These are phyloP conservation scores for Eragrostis nindensis DNA, from an alignment of 176 grass and related monocot species.

Conservation along the genomic window DNA sequence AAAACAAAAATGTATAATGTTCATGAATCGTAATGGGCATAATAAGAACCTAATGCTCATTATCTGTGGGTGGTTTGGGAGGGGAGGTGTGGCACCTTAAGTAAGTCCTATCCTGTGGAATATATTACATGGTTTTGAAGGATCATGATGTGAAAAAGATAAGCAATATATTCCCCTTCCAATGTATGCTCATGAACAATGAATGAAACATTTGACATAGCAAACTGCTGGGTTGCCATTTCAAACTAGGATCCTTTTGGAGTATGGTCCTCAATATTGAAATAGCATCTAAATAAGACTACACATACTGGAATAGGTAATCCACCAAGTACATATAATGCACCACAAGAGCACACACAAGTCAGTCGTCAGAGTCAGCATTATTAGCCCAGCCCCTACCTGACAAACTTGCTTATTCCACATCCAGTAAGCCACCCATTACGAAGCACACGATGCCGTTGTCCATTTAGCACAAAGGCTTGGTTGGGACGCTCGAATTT, in stretches of 20 bases:
- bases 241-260: background rate
- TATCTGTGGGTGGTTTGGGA: background rate
- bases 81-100: background rate
- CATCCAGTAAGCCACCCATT: background rate
- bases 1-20: background rate
- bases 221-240: background rate
- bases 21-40: background rate
- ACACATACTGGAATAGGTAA: constrained; percentile 13
- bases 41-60: background rate
- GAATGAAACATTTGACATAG: background rate
- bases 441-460: background rate
- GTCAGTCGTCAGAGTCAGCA: background rate
- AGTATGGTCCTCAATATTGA: background rate
- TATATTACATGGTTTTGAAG: background rate
- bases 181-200: constrained; percentile 5
- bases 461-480: constrained; percentile 7
- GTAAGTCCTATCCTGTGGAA: background rate
- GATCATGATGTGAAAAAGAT: background rate
- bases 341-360: background rate
- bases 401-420: background rate
- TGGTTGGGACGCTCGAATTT: background rate
- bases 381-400: background rate
- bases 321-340: background rate
- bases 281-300: constrained; percentile 22
- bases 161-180: background rate